Conservation (phyloP, 768 basidiomycete species). For the Pulveroboletus sp. region DNA sequence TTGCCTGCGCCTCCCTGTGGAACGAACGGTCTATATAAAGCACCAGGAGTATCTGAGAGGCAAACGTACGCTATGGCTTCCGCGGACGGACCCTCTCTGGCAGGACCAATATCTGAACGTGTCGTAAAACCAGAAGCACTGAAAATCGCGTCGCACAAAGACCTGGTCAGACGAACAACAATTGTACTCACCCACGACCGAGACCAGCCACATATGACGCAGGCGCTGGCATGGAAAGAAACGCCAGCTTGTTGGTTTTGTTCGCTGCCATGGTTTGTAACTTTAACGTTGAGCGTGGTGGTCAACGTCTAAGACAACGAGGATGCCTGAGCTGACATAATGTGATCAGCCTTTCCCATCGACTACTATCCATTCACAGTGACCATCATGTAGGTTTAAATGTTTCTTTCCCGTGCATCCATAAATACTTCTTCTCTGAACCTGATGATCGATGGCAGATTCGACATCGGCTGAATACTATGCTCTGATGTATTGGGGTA, state of each 20-base stretch:
- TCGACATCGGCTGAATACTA: not conserved
- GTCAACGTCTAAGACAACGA: too few species aligned
- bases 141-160: conserved; percentile 7
- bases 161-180: not conserved
- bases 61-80: conserved; percentile 79
- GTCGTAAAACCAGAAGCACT: conserved; percentile 98
- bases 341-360: too few species aligned
- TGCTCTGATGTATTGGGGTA: conserved; percentile 9
- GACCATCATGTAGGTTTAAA: too few species aligned
- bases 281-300: too few species aligned
- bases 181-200: conserved; percentile 77
- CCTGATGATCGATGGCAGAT: not conserved
- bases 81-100: conserved; percentile 90
- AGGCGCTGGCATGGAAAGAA: conserved; percentile 89
- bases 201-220: conserved; percentile 98
- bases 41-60: not conserved
- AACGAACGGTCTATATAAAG: not conserved
- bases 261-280: conserved; percentile 38
- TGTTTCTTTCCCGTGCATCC: too few species aligned
- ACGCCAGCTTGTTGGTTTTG: conserved; percentile 82
- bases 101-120: conserved; percentile 97
- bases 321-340: too few species aligned
- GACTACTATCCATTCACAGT: too few species aligned
- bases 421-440: not conserved
- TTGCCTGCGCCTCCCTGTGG: conserved; percentile 85